A percentile compares a stretch with the other conserved stretches of the same genome.
Evolutionary conservation across 208 protist species (phyloP).

Genomic region (Novymonas esmeraldas): DNA sequence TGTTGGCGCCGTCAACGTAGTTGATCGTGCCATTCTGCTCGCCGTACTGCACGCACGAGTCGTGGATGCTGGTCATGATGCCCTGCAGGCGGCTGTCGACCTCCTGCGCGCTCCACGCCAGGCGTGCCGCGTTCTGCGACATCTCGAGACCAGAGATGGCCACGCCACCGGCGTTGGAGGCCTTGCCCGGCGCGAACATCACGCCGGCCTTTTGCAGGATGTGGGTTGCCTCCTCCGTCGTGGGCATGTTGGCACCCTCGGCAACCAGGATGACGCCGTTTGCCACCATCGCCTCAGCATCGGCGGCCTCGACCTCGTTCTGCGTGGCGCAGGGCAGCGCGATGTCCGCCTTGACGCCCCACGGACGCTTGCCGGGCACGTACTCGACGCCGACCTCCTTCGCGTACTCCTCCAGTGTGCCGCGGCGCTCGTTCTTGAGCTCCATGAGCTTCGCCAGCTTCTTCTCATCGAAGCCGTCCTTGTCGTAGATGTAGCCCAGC

Average conservation of each 20-base stretch:
- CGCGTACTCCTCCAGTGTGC: slow-evolving; percentile 68
- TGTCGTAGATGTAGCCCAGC: slow-evolving; percentile 75
- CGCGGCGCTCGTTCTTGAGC: slow-evolving; percentile 68
- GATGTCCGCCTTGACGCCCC: slow-evolving; percentile 65
- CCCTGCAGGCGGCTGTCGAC: slow-evolving; percentile 82
- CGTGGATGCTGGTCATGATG: slow-evolving; percentile 93
- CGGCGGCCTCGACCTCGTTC: slow-evolving; percentile 91
- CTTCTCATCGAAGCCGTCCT: slow-evolving; percentile 82
- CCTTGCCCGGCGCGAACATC: slow-evolving; percentile 92
- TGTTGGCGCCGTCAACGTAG: slow-evolving; percentile 91
- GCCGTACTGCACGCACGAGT: slow-evolving; percentile 60
- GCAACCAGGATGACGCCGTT: slow-evolving; percentile 83
- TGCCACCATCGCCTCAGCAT: slow-evolving; percentile 72
- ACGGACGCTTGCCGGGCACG: slow-evolving; percentile 69
- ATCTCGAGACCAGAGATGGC: slow-evolving; percentile 95
- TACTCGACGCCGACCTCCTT: slow-evolving; percentile 69
- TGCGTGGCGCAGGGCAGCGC: slow-evolving; percentile 94
- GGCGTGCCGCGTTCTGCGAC: slow-evolving; percentile 90
- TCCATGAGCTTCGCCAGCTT: slow-evolving; percentile 70
- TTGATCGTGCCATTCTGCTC: slow-evolving; percentile 54
- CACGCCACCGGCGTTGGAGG: slow-evolving; percentile 94
- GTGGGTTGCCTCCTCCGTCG: slow-evolving; percentile 82
- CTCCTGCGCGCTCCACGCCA: slow-evolving; percentile 87
- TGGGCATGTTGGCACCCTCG: slow-evolving; percentile 95
- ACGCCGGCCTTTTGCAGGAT: slow-evolving; percentile 55